Percentiles rank a stretch among this genome's conserved stretches.
These are phyloP conservation scores for Leccinum subgranulosum DNA, from an alignment of 768 basidiomycete species.

Conservation along the genomic window DNA sequence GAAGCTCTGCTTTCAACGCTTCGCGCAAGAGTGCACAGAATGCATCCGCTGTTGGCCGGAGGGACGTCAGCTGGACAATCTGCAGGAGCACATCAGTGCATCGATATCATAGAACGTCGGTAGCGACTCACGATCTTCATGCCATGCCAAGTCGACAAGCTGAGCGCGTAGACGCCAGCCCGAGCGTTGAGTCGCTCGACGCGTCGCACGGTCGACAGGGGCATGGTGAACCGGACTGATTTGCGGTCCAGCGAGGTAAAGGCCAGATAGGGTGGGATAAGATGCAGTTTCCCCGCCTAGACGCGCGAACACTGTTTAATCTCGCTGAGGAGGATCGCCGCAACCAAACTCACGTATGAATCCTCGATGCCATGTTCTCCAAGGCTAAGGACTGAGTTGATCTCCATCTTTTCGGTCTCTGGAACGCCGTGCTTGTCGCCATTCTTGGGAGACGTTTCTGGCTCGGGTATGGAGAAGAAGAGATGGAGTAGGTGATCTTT, in stretches of 20 bases:
- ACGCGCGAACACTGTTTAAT: background rate
- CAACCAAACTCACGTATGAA: conserved; percentile 70
- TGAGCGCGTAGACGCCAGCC: conserved; percentile 95
- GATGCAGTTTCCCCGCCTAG: conserved; percentile 86
- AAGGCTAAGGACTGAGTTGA: conserved; percentile 84
- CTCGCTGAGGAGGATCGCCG: background rate
- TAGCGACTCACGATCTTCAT: conserved; percentile 71
- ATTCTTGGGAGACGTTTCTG: conserved; percentile 14
- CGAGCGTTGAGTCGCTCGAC: conserved; percentile 93
- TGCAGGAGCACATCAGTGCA: conserved; percentile 24
- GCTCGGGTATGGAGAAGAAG: conserved; percentile 81
- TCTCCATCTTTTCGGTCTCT: conserved; percentile 72
- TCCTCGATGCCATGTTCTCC: conserved; percentile 80
- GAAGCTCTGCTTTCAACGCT: conserved; percentile 83
- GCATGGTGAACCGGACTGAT: conserved; percentile 87
- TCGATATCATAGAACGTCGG: background rate
- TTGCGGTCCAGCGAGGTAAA: conserved; percentile 91
- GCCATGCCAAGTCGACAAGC: conserved; percentile 90
- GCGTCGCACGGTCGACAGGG: conserved; percentile 86
- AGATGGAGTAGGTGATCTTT: conserved; percentile 82
- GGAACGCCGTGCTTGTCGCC: conserved; percentile 29
- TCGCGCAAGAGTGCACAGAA: conserved; percentile 90
- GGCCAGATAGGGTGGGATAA: conserved; percentile 86
- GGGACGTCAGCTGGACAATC: conserved; percentile 91
- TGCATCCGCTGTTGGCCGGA: conserved; percentile 88